These are phyloP conservation scores for Arabis alpina DNA, from an alignment of 345 rosid genomes.

Conservation along the genomic window DNA sequence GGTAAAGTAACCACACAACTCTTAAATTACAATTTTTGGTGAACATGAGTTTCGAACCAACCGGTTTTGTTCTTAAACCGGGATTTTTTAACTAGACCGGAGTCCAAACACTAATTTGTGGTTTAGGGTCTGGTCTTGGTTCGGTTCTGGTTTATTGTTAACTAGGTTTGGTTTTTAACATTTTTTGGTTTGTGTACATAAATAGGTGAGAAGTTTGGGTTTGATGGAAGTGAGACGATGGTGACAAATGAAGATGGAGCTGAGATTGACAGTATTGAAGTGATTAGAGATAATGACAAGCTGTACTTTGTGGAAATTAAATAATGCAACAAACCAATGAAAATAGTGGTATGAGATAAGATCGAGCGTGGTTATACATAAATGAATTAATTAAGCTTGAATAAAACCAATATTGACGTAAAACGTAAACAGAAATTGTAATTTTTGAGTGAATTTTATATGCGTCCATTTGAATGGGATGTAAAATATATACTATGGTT, in stretches of 20 bases:
- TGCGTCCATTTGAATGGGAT: slow-evolving; percentile 27
- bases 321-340: slow-evolving; percentile 6
- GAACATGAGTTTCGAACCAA: neutral
- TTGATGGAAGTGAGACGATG: slow-evolving; percentile 55
- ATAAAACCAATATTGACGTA: neutral
- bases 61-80: slow-evolving; percentile 17
- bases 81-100: neutral
- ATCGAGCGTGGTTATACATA: neutral
- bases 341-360: neutral
- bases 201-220: slow-evolving; percentile 72
- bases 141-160: neutral
- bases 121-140: neutral
- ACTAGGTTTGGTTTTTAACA: neutral
- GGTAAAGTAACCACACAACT: slow-evolving; percentile 45
- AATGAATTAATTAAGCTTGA: neutral
- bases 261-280: slow-evolving; percentile 80
- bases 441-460: neutral
- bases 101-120: neutral
- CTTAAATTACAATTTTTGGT: neutral
- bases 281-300: slow-evolving; percentile 87
- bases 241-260: slow-evolving; percentile 77
- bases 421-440: neutral
- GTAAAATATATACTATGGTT: neutral
- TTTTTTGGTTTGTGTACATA: slow-evolving; percentile 5
- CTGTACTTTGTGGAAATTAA: slow-evolving; percentile 61